Conservation (phyloP, 179 eudicot genomes). For the Dionaea muscipula region DNA sequence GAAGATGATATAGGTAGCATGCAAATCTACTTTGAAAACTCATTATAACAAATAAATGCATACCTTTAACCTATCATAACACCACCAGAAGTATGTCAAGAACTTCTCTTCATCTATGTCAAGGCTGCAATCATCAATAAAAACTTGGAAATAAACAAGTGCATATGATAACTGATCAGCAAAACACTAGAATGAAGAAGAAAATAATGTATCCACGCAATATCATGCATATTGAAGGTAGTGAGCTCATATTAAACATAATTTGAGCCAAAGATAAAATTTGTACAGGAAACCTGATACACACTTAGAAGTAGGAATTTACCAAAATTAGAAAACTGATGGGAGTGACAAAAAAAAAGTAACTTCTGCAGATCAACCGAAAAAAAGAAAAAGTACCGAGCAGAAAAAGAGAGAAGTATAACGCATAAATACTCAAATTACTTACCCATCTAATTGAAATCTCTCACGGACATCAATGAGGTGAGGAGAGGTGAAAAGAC, state of each 20-base stretch:
- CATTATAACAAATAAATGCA: conserved; percentile 2
- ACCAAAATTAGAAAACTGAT: neutral
- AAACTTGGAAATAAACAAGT: conserved; percentile 6
- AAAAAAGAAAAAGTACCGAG: too few relatives aligned
- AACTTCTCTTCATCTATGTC: conserved; percentile 80
- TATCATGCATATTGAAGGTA: neutral
- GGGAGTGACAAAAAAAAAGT: too few relatives aligned
- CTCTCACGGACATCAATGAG: conserved; percentile 97
- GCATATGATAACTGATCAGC: neutral
- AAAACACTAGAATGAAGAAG: conserved; percentile 1
- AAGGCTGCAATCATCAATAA: conserved; percentile 39
- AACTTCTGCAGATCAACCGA: too few relatives aligned
- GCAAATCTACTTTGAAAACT: neutral
- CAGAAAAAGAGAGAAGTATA: neutral
- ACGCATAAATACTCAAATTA: neutral
- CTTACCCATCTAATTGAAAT: conserved; percentile 87
- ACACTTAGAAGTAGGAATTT: too few relatives aligned
- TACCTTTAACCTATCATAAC: conserved; percentile 85
- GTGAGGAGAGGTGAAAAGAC: conserved; percentile 98
- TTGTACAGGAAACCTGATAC: too few relatives aligned
- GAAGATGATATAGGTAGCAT: too few relatives aligned
- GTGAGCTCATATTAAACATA: neutral
- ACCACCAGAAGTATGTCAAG: conserved; percentile 97
- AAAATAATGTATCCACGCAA: neutral
- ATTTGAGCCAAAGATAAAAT: too few relatives aligned